Evolutionary conservation across 306 rosid species (phyloP), one percentile per base, ranked within the genome.

Genomic region (Rosa multiflora): DNA sequence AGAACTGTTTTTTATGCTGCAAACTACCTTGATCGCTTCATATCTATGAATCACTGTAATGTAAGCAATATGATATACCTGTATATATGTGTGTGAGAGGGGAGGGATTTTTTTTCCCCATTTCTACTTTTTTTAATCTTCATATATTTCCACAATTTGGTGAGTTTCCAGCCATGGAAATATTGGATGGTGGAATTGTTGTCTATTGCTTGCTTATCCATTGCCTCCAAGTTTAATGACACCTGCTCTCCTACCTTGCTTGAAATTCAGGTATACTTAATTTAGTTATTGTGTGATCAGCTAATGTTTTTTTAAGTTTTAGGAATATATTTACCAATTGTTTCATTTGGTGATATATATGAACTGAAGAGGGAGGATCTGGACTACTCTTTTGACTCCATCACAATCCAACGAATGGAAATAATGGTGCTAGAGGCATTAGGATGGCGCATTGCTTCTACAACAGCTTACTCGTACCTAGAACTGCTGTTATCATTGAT

Each of bases 201-300:
- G 68, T 82, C 84, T 20, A n/a, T 89, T 77, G 85, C 90, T 11
- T 89, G 90, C 80, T 83, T 89, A 40, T 89, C 89, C 52, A 52
- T 87, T 64, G 92, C 92, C 81, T 59, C 83, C 73, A 89, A 89
- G 76, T 89, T 89, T 80, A 84, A 61, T 39, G 92, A 87, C 74
- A 81, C 78, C 63, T 74, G 67, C 5, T 37, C 82, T 74, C 85
- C 86, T 51, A 74, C 79, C 63, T 75, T 83, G 37, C 75, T 58
- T 55, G 85, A 89, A 79, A 78, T 89, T 81, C 89, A 76, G 89
- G 90, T 89, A 75, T 29, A 14, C 10, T 17, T 35, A 12, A 23
- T 49, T 44, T 17, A 18, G 20, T n/a, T 17, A 29, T 21, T 74
- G 10, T 40, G 14, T 67, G 12, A 39, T 56, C 29, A 56, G 62